Conservation (phyloP, 2,329 filamentous ascomycete species). For the Leptographium flavum region DNA sequence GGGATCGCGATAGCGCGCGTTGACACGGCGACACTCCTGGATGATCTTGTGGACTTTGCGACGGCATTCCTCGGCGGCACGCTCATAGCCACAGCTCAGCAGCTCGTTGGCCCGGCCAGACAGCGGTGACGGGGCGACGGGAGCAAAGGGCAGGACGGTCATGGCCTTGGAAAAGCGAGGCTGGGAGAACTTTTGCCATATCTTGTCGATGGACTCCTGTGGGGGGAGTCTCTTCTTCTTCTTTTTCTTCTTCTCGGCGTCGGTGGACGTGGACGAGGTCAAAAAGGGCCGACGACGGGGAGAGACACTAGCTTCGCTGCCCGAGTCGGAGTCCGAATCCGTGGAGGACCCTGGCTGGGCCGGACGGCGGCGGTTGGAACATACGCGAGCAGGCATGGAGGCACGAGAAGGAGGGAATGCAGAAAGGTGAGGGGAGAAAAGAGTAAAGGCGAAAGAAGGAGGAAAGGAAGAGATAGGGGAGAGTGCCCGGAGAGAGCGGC, state of each 20-base stretch:
- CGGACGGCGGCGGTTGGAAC: background rate
- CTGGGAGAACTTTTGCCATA: conserved; percentile 48
- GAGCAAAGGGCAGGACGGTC: conserved; percentile 49
- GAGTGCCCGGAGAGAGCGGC: background rate
- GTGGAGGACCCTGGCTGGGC: background rate
- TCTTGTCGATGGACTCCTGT: conserved; percentile 51
- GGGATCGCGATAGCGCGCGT: conserved; percentile 64
- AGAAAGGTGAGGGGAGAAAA: background rate
- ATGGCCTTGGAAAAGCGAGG: conserved; percentile 52
- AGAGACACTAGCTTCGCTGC: background rate
- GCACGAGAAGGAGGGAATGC: background rate
- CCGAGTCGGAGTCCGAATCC: conserved; percentile 8
- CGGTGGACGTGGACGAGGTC: background rate
- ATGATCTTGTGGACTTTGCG: conserved; percentile 48
- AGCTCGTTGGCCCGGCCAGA: conserved; percentile 44
- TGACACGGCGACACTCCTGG: conserved; percentile 54
- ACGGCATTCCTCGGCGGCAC: conserved; percentile 48
- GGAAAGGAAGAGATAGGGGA: background rate
- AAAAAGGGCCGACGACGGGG: background rate
- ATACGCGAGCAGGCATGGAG: background rate
- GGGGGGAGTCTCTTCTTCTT: conserved; percentile 44
- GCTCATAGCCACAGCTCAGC: conserved; percentile 44
- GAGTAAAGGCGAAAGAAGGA: background rate
- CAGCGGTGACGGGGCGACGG: conserved; percentile 35
- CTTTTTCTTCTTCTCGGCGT: conserved; percentile 38